A percentile compares a stretch with the other conserved stretches of the same genome.
Conservation (phyloP, 805 yeast species). For the Kluyveromyces nonfermentans region DNA sequence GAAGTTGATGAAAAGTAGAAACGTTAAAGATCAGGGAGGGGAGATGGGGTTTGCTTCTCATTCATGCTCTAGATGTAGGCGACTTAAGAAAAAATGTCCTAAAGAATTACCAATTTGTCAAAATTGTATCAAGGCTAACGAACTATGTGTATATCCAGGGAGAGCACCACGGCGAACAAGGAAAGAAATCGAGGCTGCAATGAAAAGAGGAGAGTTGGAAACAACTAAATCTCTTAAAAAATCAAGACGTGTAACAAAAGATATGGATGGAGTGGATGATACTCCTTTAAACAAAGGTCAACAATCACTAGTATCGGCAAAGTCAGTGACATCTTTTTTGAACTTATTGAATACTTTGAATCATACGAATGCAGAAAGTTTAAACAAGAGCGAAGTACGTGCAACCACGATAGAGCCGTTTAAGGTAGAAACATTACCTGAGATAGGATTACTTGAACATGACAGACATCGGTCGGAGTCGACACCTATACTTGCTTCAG, state of each 20-base stretch:
- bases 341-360: conserved; percentile 2
- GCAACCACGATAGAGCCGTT: not conserved
- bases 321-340: conserved; percentile 1
- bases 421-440: not conserved
- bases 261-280: not conserved
- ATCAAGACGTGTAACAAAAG: conserved; percentile 5
- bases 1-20: not conserved
- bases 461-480: conserved; percentile 15
- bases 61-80: conserved; percentile 40
- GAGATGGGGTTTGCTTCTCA: conserved; percentile 14
- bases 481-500: conserved; percentile 22
- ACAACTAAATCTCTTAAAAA: conserved; percentile 3
- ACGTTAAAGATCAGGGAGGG: not conserved
- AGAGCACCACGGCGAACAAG: conserved; percentile 34
- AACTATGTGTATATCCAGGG: conserved; percentile 36
- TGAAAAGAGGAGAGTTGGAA: conserved; percentile 17
- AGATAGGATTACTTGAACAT: conserved; percentile 1
- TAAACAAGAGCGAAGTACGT: not conserved
- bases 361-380: not conserved
- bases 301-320: conserved; percentile 1
- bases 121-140: conserved; percentile 34
- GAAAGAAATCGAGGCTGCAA: conserved; percentile 22
- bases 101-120: conserved; percentile 36
- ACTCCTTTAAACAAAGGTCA: not conserved
- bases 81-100: conserved; percentile 41